Conservation (phyloP, 805 yeast genomes). For the Saccharomycopsis microspora region DNA sequence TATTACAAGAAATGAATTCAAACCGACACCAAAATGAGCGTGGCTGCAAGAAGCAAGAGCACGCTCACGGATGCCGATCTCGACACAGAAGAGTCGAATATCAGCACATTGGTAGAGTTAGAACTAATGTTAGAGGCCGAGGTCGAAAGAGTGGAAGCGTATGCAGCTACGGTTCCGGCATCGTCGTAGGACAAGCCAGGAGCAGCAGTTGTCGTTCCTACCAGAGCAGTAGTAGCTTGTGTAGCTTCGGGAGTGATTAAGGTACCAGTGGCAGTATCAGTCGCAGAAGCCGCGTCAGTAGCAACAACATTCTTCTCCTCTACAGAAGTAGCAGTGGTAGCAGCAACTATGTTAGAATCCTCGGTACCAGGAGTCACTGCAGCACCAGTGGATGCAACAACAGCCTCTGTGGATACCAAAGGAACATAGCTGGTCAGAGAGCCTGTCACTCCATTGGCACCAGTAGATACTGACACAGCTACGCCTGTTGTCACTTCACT, state of each 20-base stretch:
- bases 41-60: background rate
- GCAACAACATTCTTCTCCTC: constrained; percentile 12
- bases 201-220: background rate
- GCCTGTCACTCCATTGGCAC: too few relatives aligned
- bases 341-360: constrained; percentile 7
- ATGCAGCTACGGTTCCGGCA: background rate
- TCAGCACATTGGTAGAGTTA: background rate
- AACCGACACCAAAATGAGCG: too few relatives aligned
- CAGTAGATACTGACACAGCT: constrained; percentile 5
- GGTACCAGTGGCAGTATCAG: constrained; percentile 9
- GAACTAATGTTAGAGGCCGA: background rate
- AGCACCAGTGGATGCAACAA: too few relatives aligned
- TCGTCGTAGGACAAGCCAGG: background rate
- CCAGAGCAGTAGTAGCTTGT: background rate
- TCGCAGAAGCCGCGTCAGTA: constrained; percentile 9
- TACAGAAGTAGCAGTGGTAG: constrained; percentile 1
- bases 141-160: background rate
- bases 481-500: constrained; percentile 10
- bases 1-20: too few relatives aligned
- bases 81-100: background rate
- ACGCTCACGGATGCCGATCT: background rate
- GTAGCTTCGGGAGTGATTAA: background rate
- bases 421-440: too few relatives aligned
- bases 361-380: too few relatives aligned
- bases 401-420: too few relatives aligned